These are phyloP conservation scores for Rhodotorula paludigena DNA, from an alignment of 768 basidiomycete species.

Conservation along the genomic window DNA sequence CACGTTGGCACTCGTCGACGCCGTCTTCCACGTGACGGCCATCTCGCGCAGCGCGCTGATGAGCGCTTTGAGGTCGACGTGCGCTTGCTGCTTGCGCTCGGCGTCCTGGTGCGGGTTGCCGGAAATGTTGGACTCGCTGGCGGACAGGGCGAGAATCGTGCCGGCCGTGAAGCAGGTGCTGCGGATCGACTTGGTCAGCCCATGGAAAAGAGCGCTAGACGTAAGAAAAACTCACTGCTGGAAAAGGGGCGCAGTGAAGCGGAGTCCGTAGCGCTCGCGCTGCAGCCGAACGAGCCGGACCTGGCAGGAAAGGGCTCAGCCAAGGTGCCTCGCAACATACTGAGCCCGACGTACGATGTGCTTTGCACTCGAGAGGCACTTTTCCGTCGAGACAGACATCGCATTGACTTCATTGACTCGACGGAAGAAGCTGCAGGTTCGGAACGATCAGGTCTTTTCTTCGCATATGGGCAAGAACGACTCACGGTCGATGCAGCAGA, in stretches of 20 bases:
- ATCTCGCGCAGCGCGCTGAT: conserved; percentile 5
- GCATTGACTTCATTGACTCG: background rate
- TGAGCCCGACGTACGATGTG: background rate
- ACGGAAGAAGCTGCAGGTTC: background rate
- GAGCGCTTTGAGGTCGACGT: background rate
- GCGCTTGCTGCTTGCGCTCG: conserved; percentile 4
- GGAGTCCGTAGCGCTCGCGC: background rate
- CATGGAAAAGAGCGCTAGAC: background rate
- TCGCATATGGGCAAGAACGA: background rate
- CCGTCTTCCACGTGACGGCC: conserved; percentile 3
- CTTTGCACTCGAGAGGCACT: background rate
- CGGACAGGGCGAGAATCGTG: conserved; percentile 14
- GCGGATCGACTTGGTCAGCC: background rate
- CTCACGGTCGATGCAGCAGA: background rate
- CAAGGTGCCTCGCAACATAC: background rate
- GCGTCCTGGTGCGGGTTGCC: background rate
- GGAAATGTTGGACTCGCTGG: conserved; percentile 2
- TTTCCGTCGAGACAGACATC: background rate
- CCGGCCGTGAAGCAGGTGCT: conserved; percentile 13
- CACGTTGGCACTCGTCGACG: background rate
- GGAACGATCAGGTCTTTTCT: no score
- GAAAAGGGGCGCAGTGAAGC: background rate
- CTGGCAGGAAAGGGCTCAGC: background rate
- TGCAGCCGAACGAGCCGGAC: background rate
- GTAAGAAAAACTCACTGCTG: background rate